Evolutionary conservation across 108 stramenopile genomes (phyloP), one percentile per base, ranked within the genome.

Genomic region (Stephanodiscus minutulus): DNA sequence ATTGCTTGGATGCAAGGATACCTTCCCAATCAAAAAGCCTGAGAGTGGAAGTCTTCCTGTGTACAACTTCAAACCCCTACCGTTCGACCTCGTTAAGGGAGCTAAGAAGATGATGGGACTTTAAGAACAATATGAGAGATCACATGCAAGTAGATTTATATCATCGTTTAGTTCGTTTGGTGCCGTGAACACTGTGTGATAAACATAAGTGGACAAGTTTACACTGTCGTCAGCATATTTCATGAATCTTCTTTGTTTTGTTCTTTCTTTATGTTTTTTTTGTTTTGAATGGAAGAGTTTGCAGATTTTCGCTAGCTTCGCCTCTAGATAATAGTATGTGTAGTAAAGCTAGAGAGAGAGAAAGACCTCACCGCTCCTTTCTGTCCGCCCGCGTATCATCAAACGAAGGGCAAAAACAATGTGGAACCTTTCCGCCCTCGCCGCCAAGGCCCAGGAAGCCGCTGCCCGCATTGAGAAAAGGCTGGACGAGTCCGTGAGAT

Each of bases 1-100:
- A 49, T 95, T 96, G 78, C 85, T 98, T 36, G 80, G 84, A 47
- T 81, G 78, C 61, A 79, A 75, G 25, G 92, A 82, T 68, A 90
- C 77, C 39, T 96, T 87, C 74, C 73, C 73, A 17, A 64, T 82
- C 1, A 78, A 79, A 35, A 76, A 66, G 58, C 73, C 73, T 21
- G 73, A 50, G 24, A 36, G 39, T 66, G 73, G 73, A 31, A 73
- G 17, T 64, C 64, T 37, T 62, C 69, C 69, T 15, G 33, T 79
- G 44, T 79, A 47, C 52, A 75, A 75, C 79, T 79, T 79, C 68
- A 58, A 79, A 48, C 73, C 79, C n/a, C 15, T 66, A 15, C 15
- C 57, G 7, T 66, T 65, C 56, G 59, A 65, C 44, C 77, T 65
- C 41, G 27, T 78, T 17, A 46, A 60, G 37, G 61, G 67, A 57